Percentiles rank a stretch among this genome's conserved stretches.
These are phyloP conservation scores for Simmondsia chinensis DNA, from an alignment of 148 eudicot genomes.

Conservation along the genomic window DNA sequence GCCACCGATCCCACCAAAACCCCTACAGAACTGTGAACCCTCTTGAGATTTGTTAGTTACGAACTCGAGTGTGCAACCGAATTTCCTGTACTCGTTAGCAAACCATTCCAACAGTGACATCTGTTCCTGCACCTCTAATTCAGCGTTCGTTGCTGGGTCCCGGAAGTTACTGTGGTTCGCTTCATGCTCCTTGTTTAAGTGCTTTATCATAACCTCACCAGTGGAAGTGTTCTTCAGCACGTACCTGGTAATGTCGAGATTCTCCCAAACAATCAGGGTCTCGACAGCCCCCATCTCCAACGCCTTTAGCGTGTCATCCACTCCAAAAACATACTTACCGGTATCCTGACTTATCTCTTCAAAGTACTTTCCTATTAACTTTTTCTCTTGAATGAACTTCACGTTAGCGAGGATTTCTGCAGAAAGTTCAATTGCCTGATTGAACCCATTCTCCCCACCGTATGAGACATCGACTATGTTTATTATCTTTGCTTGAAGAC, in stretches of 20 bases:
- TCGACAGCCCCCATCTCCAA: slow-evolving; percentile 16
- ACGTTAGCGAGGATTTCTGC: slow-evolving; percentile 15
- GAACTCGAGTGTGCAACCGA: slow-evolving; percentile 18
- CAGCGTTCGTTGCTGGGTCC: slow-evolving; percentile 8
- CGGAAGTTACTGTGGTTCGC: slow-evolving; percentile 9
- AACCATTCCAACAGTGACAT: slow-evolving; percentile 11
- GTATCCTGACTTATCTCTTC: slow-evolving; percentile 18
- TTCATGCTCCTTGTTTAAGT: slow-evolving; percentile 13
- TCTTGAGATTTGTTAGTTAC: slow-evolving; percentile 15
- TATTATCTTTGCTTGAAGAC: slow-evolving; percentile 13
- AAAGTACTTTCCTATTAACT: slow-evolving; percentile 15
- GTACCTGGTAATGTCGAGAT: slow-evolving; percentile 9
- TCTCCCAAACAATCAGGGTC: slow-evolving; percentile 14
- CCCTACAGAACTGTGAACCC: slow-evolving; percentile 16
- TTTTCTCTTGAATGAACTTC: slow-evolving; percentile 14
- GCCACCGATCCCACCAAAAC: slow-evolving; percentile 18
- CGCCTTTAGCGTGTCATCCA: slow-evolving; percentile 11
- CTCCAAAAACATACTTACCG: slow-evolving; percentile 15
- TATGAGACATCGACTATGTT: slow-evolving; percentile 13
- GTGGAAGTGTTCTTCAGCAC: slow-evolving; percentile 9
- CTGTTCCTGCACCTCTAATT: slow-evolving; percentile 11
- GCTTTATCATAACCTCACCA: slow-evolving; percentile 7
- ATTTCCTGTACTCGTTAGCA: slow-evolving; percentile 12
- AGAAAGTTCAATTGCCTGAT: slow-evolving; percentile 16
- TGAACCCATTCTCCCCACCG: slow-evolving; percentile 14